Conservation (phyloP, 768 basidiomycete species). For the Xerocomellus dryophilus region DNA sequence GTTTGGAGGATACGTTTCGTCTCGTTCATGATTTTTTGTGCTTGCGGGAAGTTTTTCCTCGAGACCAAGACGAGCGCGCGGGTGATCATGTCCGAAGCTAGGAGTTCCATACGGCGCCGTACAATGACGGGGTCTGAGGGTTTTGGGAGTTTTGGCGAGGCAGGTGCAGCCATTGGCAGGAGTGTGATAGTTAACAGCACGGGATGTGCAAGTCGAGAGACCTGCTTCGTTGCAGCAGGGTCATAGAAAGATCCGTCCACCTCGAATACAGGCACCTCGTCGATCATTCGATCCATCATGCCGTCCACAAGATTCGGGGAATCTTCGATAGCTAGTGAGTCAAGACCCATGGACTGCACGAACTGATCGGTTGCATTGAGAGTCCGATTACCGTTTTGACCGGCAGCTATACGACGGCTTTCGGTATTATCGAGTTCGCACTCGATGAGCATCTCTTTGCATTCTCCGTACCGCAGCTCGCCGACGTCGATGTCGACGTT, state of each 20-base stretch:
- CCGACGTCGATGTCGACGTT: conserved; percentile 95
- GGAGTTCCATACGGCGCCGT: conserved; percentile 91
- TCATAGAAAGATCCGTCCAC: conserved; percentile 96
- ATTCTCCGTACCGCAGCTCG: conserved; percentile 93
- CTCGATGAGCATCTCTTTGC: conserved; percentile 96
- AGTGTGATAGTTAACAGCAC: conserved; percentile 93
- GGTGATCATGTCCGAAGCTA: conserved; percentile 97
- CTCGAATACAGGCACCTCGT: conserved; percentile 95
- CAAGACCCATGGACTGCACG: conserved; percentile 81
- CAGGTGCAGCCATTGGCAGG: conserved; percentile 48
- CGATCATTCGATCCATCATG: conserved; percentile 96
- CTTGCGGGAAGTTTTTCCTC: conserved; percentile 85
- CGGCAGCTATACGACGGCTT: conserved; percentile 15
- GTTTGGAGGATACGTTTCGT: conserved; percentile 92
- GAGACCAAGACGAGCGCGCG: conserved; percentile 90
- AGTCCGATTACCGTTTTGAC: conserved; percentile 23
- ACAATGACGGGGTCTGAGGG: conserved; percentile 87
- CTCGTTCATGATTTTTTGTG: conserved; percentile 85
- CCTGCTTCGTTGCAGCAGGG: conserved; percentile 76
- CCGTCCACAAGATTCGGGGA: conserved; percentile 72
- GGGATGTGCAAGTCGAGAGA: conserved; percentile 88
- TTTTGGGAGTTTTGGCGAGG: conserved; percentile 35
- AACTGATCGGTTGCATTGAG: conserved; percentile 87
- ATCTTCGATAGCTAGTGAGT: conserved; percentile 70
- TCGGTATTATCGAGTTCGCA: conserved; percentile 81